Evolutionary conservation across 768 basidiomycete genomes (phyloP), one percentile per base, ranked within the genome.

Genomic region (Hygrophorus pudorinus): DNA sequence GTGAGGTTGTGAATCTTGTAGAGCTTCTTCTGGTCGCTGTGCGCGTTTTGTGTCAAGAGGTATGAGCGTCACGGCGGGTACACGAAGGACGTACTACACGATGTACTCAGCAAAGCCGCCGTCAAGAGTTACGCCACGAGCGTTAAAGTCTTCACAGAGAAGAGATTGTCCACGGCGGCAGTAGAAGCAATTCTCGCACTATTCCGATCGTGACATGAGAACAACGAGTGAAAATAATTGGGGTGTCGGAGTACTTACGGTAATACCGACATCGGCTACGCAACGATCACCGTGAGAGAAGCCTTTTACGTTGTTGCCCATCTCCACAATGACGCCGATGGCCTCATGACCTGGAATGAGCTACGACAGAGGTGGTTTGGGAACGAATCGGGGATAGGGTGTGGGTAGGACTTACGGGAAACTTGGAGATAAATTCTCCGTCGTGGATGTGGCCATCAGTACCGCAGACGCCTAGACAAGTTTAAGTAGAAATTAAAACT

Each of bases 61-160:
- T 16, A 20, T 8, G 11, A 18, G 29, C 24, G 10, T 10, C 41
- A 24, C 24, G 24, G 16, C 27, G 10, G 5, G 61, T 24, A 24
- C 7, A 7, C 24, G 48, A 31, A 48, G 16, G 12, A 60, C 81
- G 59, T 54, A 89, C 88, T 85, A 88, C 46, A 74, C 76, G 52
- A 90, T 76, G 65, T 90, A 92, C 57, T 91, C 88, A 6, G 89
- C 87, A 58, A 94, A 94, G 20, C 87, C 90, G 46, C 90, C 90
- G 49, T 85, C 79, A 52, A 75, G 64, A 14, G 80, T 85, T 36
- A 91, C 84, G 38, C 90, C 91, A 10, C 81, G 75, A 5, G 84
- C 75, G 45, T 79, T 70, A 63, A 90, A 91, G 66, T 87, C 72
- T 60, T 92, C 89, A 64, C 91, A 94, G 44, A 89, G 65, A 8